A percentile compares a stretch with the other conserved stretches of the same genome.
Conservation (phyloP, 805 yeast genomes). For the Wickerhamomyces silvicola region DNA sequence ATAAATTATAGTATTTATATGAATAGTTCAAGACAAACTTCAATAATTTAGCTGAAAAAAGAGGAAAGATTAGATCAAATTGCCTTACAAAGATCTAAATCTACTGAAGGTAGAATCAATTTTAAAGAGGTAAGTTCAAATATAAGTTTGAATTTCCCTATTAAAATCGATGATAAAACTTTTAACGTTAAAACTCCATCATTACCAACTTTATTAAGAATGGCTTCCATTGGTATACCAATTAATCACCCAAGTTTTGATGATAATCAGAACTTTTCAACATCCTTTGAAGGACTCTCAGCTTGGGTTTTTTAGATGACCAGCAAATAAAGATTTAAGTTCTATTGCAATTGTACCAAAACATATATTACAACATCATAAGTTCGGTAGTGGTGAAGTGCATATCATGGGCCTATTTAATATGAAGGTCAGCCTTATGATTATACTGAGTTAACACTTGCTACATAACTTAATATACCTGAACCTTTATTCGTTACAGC, state of each 20-base stretch:
- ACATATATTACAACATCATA: constrained; percentile 13
- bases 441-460: constrained; percentile 6
- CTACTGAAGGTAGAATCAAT: neutral
- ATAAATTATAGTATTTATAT: constrained; percentile 11
- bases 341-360: constrained; percentile 16
- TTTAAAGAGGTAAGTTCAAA: constrained; percentile 1
- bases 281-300: constrained; percentile 5
- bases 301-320: constrained; percentile 4
- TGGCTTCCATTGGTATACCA: constrained; percentile 16
- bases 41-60: neutral
- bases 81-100: constrained; percentile 1
- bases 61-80: constrained; percentile 1
- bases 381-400: constrained; percentile 2
- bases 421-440: constrained; percentile 5
- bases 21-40: constrained; percentile 9
- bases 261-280: neutral
- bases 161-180: constrained; percentile 4
- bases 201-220: constrained; percentile 10
- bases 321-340: constrained; percentile 1
- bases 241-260: constrained; percentile 7
- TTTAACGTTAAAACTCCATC: constrained; percentile 10
- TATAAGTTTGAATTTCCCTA: constrained; percentile 2
- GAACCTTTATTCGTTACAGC: constrained; percentile 11
- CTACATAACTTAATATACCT: constrained; percentile 3
- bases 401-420: constrained; percentile 6